Conservation (phyloP, 202 grass and related monocot species). For the Digitaria exilis region DNA sequence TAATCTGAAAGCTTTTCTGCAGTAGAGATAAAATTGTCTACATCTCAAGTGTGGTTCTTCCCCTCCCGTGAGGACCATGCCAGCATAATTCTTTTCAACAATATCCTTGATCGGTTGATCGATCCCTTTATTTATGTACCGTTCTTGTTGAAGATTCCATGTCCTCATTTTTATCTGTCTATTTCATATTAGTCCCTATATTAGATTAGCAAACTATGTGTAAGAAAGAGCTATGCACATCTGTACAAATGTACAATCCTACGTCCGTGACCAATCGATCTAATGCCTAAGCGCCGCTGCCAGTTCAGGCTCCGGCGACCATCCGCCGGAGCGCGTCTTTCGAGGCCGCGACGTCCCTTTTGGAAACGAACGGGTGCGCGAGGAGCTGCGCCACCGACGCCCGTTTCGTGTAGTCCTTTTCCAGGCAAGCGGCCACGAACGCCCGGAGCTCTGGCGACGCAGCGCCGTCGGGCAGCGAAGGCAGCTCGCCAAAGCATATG, state of each 20-base stretch:
- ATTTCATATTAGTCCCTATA: neutral
- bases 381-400: constrained; percentile 58
- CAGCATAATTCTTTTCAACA: neutral
- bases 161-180: neutral
- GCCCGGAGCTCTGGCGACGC: constrained; percentile 44
- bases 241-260: constrained; percentile 2
- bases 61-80: neutral
- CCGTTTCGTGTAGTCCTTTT: constrained; percentile 64
- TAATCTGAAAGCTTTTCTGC: too few species aligned
- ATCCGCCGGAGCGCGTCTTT: constrained; percentile 48
- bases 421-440: constrained; percentile 65
- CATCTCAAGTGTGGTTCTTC: neutral
- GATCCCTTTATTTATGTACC: neutral
- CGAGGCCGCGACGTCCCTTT: constrained; percentile 42
- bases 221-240: constrained; percentile 1
- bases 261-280: neutral
- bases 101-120: neutral
- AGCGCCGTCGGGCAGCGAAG: neutral
- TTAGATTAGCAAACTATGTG: neutral
- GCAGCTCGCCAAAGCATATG: constrained; percentile 68
- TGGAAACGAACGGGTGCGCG: constrained; percentile 57
- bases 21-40: too few species aligned
- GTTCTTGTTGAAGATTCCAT: neutral
- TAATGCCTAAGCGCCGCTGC: neutral
- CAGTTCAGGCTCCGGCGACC: constrained; percentile 36